A percentile compares a stretch with the other conserved stretches of the same genome.
phyloP scores from a whole-genome alignment of 2,329 filamentous ascomycete species.

The Gliomastix tumulicola region DNA sequence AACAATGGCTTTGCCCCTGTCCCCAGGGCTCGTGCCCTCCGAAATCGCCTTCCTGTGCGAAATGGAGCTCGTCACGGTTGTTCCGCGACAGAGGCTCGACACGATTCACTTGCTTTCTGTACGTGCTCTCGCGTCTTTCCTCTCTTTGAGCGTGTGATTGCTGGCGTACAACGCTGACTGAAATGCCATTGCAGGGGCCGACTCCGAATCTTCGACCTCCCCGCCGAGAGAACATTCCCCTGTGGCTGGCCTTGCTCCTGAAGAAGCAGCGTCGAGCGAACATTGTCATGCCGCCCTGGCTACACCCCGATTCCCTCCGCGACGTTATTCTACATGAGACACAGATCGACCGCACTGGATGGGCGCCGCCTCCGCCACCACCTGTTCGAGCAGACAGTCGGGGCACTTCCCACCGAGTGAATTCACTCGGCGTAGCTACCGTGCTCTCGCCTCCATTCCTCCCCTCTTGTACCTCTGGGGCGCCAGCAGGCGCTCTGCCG shows the following conservation, averaged over 20 bases:
- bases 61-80: conserved; percentile 91
- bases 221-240: conserved; percentile 68
- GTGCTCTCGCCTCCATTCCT: conserved; percentile 69
- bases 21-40: conserved; percentile 62
- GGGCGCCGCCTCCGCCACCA: conserved; percentile 69
- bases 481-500: conserved; percentile 65
- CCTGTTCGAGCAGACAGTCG: conserved; percentile 43
- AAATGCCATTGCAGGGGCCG: conserved; percentile 70
- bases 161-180: no score
- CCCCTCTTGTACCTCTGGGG: conserved; percentile 62
- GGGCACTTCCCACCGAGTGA: conserved; percentile 29
- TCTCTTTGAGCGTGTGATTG: no score
- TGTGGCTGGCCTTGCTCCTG: conserved; percentile 92
- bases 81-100: conserved; percentile 86
- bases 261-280: conserved; percentile 93
- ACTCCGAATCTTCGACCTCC: conserved; percentile 74
- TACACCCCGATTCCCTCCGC: conserved; percentile 67
- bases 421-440: conserved; percentile 17
- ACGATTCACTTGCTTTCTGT: conserved; percentile 80
- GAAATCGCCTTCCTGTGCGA: conserved; percentile 94
- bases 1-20: conserved; percentile 42
- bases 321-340: conserved; percentile 79
- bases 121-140: conserved; percentile 30
- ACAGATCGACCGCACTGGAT: conserved; percentile 60
- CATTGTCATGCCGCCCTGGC: conserved; percentile 86